Base-by-base conservation (phyloP, 2,329 filamentous ascomycete species). In the Aspergillus pseudonomiae region DNA sequence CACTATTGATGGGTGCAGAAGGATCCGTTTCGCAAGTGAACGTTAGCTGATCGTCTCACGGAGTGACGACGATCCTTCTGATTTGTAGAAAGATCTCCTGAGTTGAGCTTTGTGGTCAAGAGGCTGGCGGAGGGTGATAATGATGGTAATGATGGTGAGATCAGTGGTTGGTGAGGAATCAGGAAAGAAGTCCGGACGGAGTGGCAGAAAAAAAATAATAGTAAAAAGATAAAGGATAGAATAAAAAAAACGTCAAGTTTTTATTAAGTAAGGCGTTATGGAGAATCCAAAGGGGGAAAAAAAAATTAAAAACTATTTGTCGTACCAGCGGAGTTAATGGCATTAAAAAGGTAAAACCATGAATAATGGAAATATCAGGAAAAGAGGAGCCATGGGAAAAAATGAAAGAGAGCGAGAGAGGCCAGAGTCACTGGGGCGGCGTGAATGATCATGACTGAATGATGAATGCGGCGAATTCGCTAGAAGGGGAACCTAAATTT, bases 1-100 rank as follows among this genome's bases (percentile, higher is more conserved):
- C 62, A 45, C 63, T 67, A 58, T 65, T 50, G 64, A 56, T 28
- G 39, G 46, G n/a, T 7, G 14, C 19, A 55, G 52, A 41, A 41
- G 36, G 30, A 55, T 55, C 52, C 52, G 30, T 24, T 36, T 14
- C 26, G 21, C 19, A 28, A 59, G 59, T 57, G 48, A 62, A 60
- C 63, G 28, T 32, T 41, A 41, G 36, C 36, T 41, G 36, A 41
- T 41, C 36, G 16, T 14, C 36, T 41, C 36, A 41, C 36, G 16
- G 36, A 32, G 36, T 41, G 7, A 16, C 19, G 36, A 41, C 36
- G 36, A 32, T 43, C 36, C 30, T 61, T 59, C n/a, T 45, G 48
- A 48, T 45, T 55, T 50, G 30, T 10, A 30, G 50, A 36, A 55
- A 21, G 28, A 32, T 45, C 30, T 24, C 26, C 14, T 45, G 16